Conservation (phyloP, 2,329 filamentous ascomycete species). For the Calonectria pseudoturangicola region DNA sequence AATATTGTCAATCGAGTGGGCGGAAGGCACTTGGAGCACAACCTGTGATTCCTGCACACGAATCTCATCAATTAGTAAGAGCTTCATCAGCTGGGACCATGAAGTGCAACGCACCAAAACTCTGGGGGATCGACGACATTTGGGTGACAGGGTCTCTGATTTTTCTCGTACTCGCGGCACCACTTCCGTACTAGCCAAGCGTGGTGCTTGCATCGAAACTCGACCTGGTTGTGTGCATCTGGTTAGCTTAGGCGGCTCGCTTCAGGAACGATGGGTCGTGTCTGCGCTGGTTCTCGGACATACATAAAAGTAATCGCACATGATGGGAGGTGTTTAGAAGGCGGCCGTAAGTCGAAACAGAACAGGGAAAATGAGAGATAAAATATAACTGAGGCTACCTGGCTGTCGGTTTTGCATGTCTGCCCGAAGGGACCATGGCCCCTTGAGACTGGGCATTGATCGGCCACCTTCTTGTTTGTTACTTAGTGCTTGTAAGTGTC, state of each 20-base stretch:
- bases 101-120: conserved; percentile 47
- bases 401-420: conserved; percentile 11
- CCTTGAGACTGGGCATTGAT: conserved; percentile 21
- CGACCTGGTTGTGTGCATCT: conserved; percentile 42
- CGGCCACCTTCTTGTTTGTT: conserved; percentile 20
- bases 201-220: conserved; percentile 51
- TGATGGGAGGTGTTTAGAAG: conserved; percentile 12
- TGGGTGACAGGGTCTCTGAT: conserved; percentile 48
- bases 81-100: background rate
- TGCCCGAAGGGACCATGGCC: conserved; percentile 9
- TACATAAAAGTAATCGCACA: conserved; percentile 55
- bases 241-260: conserved; percentile 21
- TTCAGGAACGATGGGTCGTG: background rate
- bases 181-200: conserved; percentile 52
- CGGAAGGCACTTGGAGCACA: conserved; percentile 35
- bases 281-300: conserved; percentile 6
- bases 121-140: conserved; percentile 52
- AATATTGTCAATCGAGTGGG: conserved; percentile 1
- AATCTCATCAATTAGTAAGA: background rate
- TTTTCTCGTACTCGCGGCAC: conserved; percentile 50
- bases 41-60: conserved; percentile 30
- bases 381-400: background rate
- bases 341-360: background rate
- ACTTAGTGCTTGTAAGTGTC: conserved; percentile 11
- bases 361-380: background rate